Base-by-base conservation (phyloP, 2,329 filamentous ascomycete genomes). In the Ambrosiella cleistominuta region DNA sequence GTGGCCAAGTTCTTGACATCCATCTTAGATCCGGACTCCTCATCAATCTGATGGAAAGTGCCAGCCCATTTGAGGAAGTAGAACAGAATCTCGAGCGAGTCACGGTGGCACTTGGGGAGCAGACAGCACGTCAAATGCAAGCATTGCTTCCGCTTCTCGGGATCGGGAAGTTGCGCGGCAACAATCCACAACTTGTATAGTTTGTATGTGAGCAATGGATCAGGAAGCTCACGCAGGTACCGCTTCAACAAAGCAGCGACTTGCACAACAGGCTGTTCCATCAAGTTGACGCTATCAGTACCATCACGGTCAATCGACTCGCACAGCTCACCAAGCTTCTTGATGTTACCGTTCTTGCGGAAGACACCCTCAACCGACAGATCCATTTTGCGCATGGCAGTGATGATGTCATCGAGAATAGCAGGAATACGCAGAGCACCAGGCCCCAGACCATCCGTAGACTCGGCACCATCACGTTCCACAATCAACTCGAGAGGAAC, bases 341-440 rank as follows among this genome's bases (percentile, higher is more conserved):
- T 91, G 72, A 98, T 96, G 70, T 97, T 98, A 65, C 93, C 93
- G 66, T 97, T 98, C 77, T 98, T 98, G 64, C 93, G 83, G 80
- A 98, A 98, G 19, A 98, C 90, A 65, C 93, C 93, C 70, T 98
- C 93, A 1, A 98, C 88, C 1, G 91, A 97, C 74, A 98, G 89
- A 69, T 98, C 93, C 88, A 98, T 97, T 70, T 91, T 93, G 65
- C 90, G 83, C 88, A 98, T 95, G 11, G 90, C 89, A 3, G 87
- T 86, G 42, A 98, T 85, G 54, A 91, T 83, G 67, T 96, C 91
- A 66, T 97, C 91, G n/a, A 98, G 79, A 56, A 98, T 76, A n/a
- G 88, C 86, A 2, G 93, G 93, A 47, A 98, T 88, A 57, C 88
- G 85, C 59, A 98, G 76, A 12, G 88, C 85, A 15, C 90, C 91